Percentiles rank a stretch among this genome's conserved stretches.
Evolutionary conservation across 2,329 filamentous ascomycete species (phyloP).

Genomic region (Aspergillus luchuensis): DNA sequence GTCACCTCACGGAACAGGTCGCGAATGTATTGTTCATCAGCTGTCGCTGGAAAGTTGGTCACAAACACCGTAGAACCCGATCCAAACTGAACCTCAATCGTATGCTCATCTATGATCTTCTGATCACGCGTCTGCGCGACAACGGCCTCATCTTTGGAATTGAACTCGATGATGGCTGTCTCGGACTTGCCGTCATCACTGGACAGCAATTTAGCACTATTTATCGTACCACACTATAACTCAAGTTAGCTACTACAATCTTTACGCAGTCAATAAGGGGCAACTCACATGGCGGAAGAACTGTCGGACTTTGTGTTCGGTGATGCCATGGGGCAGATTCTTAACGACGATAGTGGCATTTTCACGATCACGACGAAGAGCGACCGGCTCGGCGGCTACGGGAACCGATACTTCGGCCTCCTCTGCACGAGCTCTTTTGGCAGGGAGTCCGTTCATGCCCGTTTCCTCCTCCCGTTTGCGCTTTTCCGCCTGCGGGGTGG

Average conservation of each 20-base stretch:
- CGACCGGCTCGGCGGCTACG: constrained; percentile 31
- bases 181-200: constrained; percentile 63
- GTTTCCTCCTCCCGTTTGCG: constrained; percentile 70
- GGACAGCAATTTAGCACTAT: constrained; percentile 69
- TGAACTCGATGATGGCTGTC: constrained; percentile 83
- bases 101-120: constrained; percentile 73
- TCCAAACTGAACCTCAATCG: constrained; percentile 73
- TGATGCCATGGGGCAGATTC: constrained; percentile 70
- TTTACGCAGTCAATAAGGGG: neutral
- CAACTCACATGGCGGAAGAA: constrained; percentile 75
- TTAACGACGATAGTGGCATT: constrained; percentile 82
- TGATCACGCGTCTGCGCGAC: constrained; percentile 79
- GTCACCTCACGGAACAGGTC: constrained; percentile 58
- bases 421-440: constrained; percentile 67
- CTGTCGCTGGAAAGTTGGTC: constrained; percentile 75
- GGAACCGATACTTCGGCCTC: constrained; percentile 35
- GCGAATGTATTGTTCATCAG: constrained; percentile 55
- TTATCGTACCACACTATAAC: constrained; percentile 71
- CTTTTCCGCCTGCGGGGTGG: constrained; percentile 49
- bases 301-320: constrained; percentile 74
- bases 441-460: constrained; percentile 54
- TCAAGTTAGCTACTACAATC: constrained; percentile 13
- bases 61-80: constrained; percentile 82
- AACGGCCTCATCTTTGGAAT: constrained; percentile 74
- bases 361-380: constrained; percentile 79